Conservation (phyloP, 345 rosid genomes). For the Salix suchowensis region DNA sequence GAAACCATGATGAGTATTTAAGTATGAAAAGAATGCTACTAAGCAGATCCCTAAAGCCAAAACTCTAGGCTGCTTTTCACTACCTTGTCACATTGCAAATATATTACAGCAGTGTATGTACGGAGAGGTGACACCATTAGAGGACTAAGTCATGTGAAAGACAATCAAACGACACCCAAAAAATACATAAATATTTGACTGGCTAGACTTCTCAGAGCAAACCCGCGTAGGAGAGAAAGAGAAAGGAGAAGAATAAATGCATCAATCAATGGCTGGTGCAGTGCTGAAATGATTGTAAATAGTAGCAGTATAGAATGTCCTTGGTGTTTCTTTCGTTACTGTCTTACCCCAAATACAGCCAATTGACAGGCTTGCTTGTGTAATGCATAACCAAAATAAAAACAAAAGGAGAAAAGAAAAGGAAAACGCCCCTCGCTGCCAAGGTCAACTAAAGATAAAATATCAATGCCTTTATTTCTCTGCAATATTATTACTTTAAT, state of each 20-base stretch:
- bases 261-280: constrained; percentile 10
- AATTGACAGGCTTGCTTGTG: constrained; percentile 17
- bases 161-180: constrained; percentile 1
- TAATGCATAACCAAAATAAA: constrained; percentile 11
- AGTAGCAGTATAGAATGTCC: constrained; percentile 24
- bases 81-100: neutral
- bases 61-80: neutral
- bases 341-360: constrained; percentile 20
- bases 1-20: neutral
- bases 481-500: constrained; percentile 16
- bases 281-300: constrained; percentile 28
- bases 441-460: constrained; percentile 24
- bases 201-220: constrained; percentile 25
- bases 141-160: neutral
- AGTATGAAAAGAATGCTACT: neutral
- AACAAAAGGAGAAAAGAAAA: neutral
- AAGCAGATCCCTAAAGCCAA: neutral
- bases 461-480: constrained; percentile 5
- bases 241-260: constrained; percentile 26
- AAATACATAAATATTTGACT: neutral
- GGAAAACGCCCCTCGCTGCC: neutral
- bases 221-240: neutral
- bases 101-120: neutral
- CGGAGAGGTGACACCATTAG: neutral
- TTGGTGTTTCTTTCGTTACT: constrained; percentile 8